A percentile compares a stretch with the other conserved stretches of the same genome.
These are phyloP conservation scores for Aspergillus bertholletiae DNA, from an alignment of 495 filamentous ascomycete genomes.

Conservation along the genomic window DNA sequence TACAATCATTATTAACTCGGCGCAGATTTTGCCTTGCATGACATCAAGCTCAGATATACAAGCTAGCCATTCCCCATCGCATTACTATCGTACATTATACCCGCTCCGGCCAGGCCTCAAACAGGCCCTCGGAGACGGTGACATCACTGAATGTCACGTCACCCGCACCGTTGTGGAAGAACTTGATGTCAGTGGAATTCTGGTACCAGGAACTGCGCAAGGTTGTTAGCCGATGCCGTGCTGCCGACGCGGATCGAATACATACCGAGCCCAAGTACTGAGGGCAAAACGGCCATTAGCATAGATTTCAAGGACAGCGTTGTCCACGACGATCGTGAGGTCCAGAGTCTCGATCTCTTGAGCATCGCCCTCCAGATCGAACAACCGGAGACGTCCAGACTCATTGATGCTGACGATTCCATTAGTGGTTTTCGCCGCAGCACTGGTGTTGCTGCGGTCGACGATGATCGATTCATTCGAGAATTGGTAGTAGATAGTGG, in stretches of 20 bases:
- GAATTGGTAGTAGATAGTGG: slow-evolving; percentile 22
- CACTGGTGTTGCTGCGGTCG: slow-evolving; percentile 19
- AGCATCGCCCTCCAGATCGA: slow-evolving; percentile 8
- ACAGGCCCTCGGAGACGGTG: slow-evolving; percentile 17
- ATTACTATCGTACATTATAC: neutral
- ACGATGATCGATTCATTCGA: slow-evolving; percentile 22
- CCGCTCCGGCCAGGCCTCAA: slow-evolving; percentile 18
- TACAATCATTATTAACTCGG: too few species aligned
- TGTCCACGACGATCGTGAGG: slow-evolving; percentile 19
- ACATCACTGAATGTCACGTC: slow-evolving; percentile 15
- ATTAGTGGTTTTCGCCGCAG: slow-evolving; percentile 12
- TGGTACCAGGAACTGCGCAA: slow-evolving; percentile 17
- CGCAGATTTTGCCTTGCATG: too few species aligned
- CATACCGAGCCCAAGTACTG: slow-evolving; percentile 18
- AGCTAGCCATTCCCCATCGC: neutral
- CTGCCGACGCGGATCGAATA: neutral
- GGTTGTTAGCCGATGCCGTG: slow-evolving; percentile 1
- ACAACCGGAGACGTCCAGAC: slow-evolving; percentile 15
- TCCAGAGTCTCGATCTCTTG: slow-evolving; percentile 15
- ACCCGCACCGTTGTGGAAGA: slow-evolving; percentile 18
- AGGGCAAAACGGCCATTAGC: slow-evolving; percentile 22
- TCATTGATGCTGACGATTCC: slow-evolving; percentile 15
- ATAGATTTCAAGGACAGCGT: slow-evolving; percentile 17
- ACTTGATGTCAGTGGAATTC: slow-evolving; percentile 20
- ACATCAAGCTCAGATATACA: too few species aligned